Conservation (phyloP, 208 protist genomes). For the Herpetomonas samuelpessoai region DNA sequence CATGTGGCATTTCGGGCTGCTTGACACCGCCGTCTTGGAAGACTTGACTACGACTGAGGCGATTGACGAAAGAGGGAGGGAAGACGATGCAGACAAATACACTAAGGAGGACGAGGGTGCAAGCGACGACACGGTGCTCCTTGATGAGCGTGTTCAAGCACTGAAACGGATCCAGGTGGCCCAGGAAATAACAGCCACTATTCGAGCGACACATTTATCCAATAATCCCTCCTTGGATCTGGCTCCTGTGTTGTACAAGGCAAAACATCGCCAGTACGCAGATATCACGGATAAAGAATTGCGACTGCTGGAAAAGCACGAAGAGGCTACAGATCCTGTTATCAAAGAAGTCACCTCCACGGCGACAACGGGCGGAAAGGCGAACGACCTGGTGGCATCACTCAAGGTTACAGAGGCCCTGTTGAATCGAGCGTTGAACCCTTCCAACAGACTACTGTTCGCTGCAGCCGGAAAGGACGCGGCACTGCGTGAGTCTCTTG, state of each 20-base stretch:
- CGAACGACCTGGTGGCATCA: neutral
- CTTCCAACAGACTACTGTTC: constrained; percentile 67
- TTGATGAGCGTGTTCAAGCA: neutral
- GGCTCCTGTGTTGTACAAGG: constrained; percentile 51
- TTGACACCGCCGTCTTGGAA: constrained; percentile 40
- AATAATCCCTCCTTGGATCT: constrained; percentile 49
- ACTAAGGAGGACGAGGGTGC: constrained; percentile 7
- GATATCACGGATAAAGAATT: constrained; percentile 60
- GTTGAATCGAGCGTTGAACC: constrained; percentile 58
- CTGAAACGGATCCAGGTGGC: neutral
- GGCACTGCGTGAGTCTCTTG: constrained; percentile 35
- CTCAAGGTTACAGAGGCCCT: constrained; percentile 16
- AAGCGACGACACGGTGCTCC: neutral
- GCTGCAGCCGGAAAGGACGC: constrained; percentile 43
- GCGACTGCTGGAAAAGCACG: constrained; percentile 51
- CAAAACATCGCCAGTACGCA: constrained; percentile 39
- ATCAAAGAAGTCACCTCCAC: too few relatives aligned
- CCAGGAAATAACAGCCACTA: neutral
- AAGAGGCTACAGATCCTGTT: constrained; percentile 28
- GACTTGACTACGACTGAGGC: constrained; percentile 11
- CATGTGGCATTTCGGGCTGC: constrained; percentile 43
- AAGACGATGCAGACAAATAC: constrained; percentile 5
- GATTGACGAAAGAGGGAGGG: neutral
- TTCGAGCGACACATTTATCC: neutral
- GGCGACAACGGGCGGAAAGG: neutral